Evolutionary conservation across 495 filamentous ascomycete genomes (phyloP).

Genomic region (Penicillium subrubescens): DNA sequence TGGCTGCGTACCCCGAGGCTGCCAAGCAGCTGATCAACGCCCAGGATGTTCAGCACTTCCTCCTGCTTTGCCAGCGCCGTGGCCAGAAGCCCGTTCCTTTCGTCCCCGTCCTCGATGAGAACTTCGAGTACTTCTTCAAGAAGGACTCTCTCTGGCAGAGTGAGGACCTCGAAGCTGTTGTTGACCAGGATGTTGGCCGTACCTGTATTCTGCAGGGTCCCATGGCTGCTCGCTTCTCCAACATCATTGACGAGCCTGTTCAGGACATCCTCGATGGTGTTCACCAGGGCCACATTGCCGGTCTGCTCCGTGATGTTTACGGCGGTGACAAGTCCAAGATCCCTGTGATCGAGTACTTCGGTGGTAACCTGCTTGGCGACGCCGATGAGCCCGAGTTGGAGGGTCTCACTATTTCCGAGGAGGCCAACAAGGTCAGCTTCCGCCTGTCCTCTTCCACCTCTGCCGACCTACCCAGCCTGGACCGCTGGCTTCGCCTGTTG

Average conservation of each 20-base stretch:
- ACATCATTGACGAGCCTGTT: constrained; percentile 84
- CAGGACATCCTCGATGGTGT: constrained; percentile 90
- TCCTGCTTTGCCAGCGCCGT: constrained; percentile 87
- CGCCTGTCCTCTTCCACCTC: constrained; percentile 73
- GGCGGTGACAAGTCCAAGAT: constrained; percentile 68
- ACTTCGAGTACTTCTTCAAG: constrained; percentile 99
- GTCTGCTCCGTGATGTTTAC: constrained; percentile 80
- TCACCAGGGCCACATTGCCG: constrained; percentile 81
- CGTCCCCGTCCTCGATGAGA: constrained; percentile 89
- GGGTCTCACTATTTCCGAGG: constrained; percentile 75
- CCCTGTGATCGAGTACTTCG: constrained; percentile 91
- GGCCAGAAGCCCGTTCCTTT: constrained; percentile 97
- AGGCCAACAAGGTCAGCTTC: constrained; percentile 75
- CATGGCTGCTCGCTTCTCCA: constrained; percentile 89
- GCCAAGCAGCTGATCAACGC: constrained; percentile 93
- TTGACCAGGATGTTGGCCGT: constrained; percentile 90
- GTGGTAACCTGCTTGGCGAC: constrained; percentile 67
- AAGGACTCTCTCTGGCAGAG: constrained; percentile 99
- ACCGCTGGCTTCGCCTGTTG: constrained; percentile 84
- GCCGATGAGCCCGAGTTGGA: constrained; percentile 68
- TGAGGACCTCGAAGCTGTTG: constrained; percentile 93
- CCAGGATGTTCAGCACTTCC: constrained; percentile 95
- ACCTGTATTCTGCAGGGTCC: constrained; percentile 96
- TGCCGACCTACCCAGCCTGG: constrained; percentile 70
- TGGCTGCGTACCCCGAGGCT: constrained; percentile 81